Conservation (phyloP, 345 rosid genomes). For the Lepidium aucheri region DNA sequence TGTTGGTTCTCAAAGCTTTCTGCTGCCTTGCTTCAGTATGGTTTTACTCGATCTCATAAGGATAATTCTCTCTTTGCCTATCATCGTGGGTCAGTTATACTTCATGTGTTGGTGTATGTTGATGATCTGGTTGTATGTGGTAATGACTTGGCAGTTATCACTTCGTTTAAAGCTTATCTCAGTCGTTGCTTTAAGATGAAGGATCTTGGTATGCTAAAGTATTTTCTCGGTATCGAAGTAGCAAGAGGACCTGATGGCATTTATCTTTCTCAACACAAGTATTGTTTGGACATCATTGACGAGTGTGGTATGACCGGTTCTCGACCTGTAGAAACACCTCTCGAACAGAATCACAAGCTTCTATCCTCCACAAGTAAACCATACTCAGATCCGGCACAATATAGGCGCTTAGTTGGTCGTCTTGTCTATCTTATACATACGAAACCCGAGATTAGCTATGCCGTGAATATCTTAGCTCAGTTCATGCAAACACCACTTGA, state of each 20-base stretch:
- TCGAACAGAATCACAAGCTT: too few relatives aligned
- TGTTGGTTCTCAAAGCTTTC: not conserved
- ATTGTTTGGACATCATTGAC: not conserved
- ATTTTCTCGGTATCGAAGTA: not conserved
- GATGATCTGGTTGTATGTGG: not conserved
- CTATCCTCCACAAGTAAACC: too few relatives aligned
- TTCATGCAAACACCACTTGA: too few relatives aligned
- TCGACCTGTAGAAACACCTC: too few relatives aligned
- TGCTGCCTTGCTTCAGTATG: not conserved
- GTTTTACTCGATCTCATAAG: not conserved
- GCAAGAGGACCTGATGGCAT: not conserved
- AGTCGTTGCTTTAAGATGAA: not conserved
- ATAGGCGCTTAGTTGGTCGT: too few relatives aligned
- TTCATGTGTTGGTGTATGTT: not conserved
- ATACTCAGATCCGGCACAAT: too few relatives aligned
- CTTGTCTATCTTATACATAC: too few relatives aligned
- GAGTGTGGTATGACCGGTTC: not conserved
- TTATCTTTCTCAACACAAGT: not conserved
- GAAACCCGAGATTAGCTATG: too few relatives aligned
- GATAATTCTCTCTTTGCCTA: not conserved
- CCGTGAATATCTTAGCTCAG: too few relatives aligned
- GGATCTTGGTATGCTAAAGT: not conserved
- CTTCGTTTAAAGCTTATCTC: not conserved
- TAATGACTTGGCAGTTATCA: not conserved
- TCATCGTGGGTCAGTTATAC: accelerated